Conservation (phyloP, 441 rosid genomes). For the Mallotus repandus region DNA sequence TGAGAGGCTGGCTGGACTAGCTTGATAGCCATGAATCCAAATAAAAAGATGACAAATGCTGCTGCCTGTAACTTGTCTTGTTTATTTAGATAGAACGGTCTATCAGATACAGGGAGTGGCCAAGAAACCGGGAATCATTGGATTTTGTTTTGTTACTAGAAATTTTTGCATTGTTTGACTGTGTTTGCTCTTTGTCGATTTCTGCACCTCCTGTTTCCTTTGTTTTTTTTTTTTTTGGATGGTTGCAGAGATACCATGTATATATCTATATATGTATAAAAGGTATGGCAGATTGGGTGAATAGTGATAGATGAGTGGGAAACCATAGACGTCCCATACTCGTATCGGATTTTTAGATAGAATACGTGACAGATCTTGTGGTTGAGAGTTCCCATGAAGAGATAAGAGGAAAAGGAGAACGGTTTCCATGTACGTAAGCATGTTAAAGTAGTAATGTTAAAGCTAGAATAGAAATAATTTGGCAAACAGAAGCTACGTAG, state of each 20-base stretch:
- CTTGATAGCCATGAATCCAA: constrained; percentile 28
- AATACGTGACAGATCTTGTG: constrained; percentile 1
- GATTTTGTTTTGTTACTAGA: neutral
- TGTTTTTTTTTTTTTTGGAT: neutral
- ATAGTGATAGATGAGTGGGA: neutral
- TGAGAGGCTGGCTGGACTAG: constrained; percentile 39
- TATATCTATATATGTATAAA: no score
- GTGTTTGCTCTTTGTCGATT: neutral
- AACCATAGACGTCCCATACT: neutral
- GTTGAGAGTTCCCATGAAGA: constrained; percentile 7
- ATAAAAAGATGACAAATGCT: neutral
- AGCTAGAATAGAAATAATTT: no score
- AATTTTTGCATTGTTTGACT: neutral
- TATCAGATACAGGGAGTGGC: constrained; percentile 10
- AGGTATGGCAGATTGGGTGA: neutral
- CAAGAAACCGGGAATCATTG: neutral
- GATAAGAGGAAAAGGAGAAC: constrained; percentile 3
- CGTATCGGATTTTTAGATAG: neutral
- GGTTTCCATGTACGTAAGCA: neutral
- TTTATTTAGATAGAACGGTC: neutral
- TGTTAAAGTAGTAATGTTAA: no score
- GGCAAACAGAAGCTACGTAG: no score
- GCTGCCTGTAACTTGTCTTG: constrained; percentile 1
- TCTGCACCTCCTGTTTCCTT: neutral
- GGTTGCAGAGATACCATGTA: neutral